phyloP scores from a whole-genome alignment of 495 filamentous ascomycete species.

The Articulospora tetracladia region DNA sequence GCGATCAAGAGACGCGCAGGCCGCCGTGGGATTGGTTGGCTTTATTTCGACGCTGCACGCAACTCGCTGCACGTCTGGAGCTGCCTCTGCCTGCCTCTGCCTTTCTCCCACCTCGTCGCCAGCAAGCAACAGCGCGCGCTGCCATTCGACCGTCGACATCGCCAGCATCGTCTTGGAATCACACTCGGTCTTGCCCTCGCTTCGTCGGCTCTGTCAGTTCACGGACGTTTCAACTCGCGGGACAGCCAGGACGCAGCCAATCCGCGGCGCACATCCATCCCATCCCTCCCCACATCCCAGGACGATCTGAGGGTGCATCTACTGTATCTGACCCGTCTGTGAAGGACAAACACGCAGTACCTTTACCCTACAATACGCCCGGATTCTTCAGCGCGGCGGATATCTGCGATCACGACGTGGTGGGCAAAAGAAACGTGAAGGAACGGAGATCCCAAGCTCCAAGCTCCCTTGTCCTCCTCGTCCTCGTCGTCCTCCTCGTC shows the following conservation, averaged over 20 bases:
- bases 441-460: no score
- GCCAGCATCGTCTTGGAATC: neutral
- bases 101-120: conserved; percentile 6
- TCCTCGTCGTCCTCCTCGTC: neutral
- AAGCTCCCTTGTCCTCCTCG: conserved; percentile 2
- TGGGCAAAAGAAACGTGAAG: no score
- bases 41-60: conserved; percentile 18
- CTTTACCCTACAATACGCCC: no score
- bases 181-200: neutral
- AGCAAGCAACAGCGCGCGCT: conserved; percentile 2
- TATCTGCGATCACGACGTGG: no score
- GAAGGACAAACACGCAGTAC: no score
- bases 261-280: no score
- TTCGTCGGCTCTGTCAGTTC: neutral
- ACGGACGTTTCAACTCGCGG: neutral
- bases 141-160: conserved; percentile 2
- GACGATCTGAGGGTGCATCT: no score
- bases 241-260: neutral
- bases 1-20: conserved; percentile 33
- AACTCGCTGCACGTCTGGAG: no score
- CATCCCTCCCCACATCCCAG: neutral
- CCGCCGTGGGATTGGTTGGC: conserved; percentile 23
- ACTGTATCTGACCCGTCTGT: no score
- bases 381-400: no score
- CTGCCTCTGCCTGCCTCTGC: neutral